Conservation (phyloP, 805 yeast species). For the Candida nemodendra region DNA sequence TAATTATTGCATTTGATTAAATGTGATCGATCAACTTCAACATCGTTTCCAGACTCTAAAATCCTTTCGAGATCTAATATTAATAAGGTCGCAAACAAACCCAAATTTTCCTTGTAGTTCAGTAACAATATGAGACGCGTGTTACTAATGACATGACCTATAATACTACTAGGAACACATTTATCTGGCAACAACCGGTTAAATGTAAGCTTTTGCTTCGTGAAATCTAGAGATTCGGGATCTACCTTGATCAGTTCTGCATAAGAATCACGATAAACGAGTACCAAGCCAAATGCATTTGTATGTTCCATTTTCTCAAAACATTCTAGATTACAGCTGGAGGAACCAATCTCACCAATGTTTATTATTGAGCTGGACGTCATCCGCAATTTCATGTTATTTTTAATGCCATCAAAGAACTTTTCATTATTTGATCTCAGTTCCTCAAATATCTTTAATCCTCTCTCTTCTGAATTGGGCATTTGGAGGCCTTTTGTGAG, state of each 20-base stretch:
- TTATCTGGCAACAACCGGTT: not conserved
- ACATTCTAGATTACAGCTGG: constrained; percentile 5
- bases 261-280: constrained; percentile 8
- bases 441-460: constrained; percentile 8
- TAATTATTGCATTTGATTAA: constrained; percentile 9
- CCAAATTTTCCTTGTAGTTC: constrained; percentile 2
- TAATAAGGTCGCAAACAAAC: not conserved
- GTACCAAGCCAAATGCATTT: constrained; percentile 7
- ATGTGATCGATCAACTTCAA: constrained; percentile 6
- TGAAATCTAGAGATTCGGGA: constrained; percentile 2
- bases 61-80: constrained; percentile 5
- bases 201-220: constrained; percentile 8
- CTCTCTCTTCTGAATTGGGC: constrained; percentile 7
- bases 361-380: constrained; percentile 8
- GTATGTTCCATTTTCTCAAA: constrained; percentile 4
- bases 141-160: constrained; percentile 8
- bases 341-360: constrained; percentile 17
- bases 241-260: constrained; percentile 16
- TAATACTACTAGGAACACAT: constrained; percentile 5
- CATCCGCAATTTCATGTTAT: constrained; percentile 21
- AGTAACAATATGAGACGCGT: constrained; percentile 10
- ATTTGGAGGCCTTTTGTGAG: constrained; percentile 24
- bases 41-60: not conserved
- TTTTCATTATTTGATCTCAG: constrained; percentile 14
- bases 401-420: constrained; percentile 18